Conservation (phyloP, 805 yeast genomes). For the Teunomyces gatunensis region DNA sequence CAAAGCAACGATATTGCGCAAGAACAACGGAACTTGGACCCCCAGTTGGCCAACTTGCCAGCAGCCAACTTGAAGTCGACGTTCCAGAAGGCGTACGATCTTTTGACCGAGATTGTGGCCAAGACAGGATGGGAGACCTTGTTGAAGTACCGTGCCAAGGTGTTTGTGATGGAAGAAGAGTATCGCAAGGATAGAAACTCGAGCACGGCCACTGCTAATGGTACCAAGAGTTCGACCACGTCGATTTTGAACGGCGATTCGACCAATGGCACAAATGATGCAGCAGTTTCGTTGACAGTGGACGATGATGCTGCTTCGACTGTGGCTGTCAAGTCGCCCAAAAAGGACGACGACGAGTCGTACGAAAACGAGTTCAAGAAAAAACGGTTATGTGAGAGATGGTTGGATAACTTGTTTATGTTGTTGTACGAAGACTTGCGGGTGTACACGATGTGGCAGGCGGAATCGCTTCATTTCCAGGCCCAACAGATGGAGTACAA, state of each 20-base stretch:
- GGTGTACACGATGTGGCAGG: conserved; percentile 89
- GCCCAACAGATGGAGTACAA: conserved; percentile 80
- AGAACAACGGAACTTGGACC: conserved; percentile 68
- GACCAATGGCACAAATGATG: background rate
- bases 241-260: conserved; percentile 12
- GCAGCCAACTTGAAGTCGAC: conserved; percentile 62
- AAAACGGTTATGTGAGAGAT: conserved; percentile 68
- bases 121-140: conserved; percentile 47
- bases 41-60: conserved; percentile 57
- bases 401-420: conserved; percentile 73
- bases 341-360: conserved; percentile 16
- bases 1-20: conserved; percentile 62
- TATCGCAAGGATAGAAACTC: conserved; percentile 37
- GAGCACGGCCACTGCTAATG: background rate
- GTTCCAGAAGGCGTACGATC: conserved; percentile 44
- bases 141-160: conserved; percentile 45
- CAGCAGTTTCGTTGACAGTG: background rate
- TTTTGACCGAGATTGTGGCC: conserved; percentile 42
- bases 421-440: conserved; percentile 68
- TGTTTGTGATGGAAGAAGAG: conserved; percentile 49
- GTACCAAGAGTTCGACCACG: conserved; percentile 8
- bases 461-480: conserved; percentile 83
- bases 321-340: conserved; percentile 37
- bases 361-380: conserved; percentile 50
- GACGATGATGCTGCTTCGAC: conserved; percentile 36